Base-by-base conservation (phyloP, 257 asterid genomes). In the Phtheirospermum japonicum region DNA sequence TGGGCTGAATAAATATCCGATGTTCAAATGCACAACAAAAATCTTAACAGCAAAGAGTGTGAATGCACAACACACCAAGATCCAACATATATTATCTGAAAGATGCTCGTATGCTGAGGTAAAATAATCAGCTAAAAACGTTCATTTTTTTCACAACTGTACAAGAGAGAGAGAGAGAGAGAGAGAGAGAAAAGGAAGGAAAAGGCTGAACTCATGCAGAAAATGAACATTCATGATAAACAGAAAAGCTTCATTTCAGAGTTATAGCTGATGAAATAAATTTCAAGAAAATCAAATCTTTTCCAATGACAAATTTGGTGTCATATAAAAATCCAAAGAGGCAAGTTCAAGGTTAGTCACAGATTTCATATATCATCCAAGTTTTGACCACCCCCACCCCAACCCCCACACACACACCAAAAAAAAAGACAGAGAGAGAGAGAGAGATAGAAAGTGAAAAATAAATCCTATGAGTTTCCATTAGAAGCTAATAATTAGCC, bases 181-280 rank as follows among this genome's bases (percentile, higher is more conserved):
- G 9, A 39, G 20, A 23, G 28, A 23, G 28, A 60, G 10, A 60
- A 48, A 1, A 59, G 39, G 14, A 52, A 51, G 51, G 20, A 28
- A 69, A 32, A 40, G 18, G 48, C 23, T 10, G 36, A 40, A 70
- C 48, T 49, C 23, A 57, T 16, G 49, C 32, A 53, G 40, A 53
- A 10, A 28, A 19, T 33, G 45, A 70, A 48, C 33, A 23, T 31
- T 19, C 57, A 37, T 52, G 50, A 61, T 33, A 48, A 50, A 39
- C 43, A 42, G 32, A 30, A 63, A 64, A 40, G n/a, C 42, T 33
- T 56, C 45, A 48, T 18, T n/a, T 14, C 8, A 50, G 39, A 16
- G 28, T 30, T 9, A 59, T 26, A 59, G 32, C 53, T 23, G 0
- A 46, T 16, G 32, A n/a, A 59, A 36, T 20, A 19, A 36, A 56